Evolutionary conservation across 1,139 yeast species (phyloP), one percentile per base, ranked within the genome.

Genomic region (Nakaseomyces glabratus): DNA sequence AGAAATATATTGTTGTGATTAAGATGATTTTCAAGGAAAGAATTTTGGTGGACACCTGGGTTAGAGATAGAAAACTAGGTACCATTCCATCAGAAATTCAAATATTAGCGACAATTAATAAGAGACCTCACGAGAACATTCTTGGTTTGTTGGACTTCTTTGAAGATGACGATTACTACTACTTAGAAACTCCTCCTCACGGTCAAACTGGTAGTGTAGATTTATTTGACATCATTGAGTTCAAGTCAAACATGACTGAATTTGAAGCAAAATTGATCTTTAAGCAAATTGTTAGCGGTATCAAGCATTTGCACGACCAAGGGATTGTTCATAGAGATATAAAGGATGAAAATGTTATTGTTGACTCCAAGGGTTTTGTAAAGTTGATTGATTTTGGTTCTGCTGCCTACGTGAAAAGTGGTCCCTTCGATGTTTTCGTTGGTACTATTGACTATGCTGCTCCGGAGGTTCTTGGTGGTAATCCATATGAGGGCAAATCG

Each of bases 371-470:
- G 40, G 84, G 84, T 2, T 65, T 76, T 25, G 78, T 85, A 37
- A 88, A 88, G 57, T 65, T 90, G 40, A 90, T 90, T 55, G 98
- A 90, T 61, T 90, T 86, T 60, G 98, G 98, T 0, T 80, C 94
- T 37, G 95, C 97, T 1, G 95, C 96, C 0, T 85, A 85, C 57
- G 73, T 78, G 14, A 75, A 71, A 44, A 86, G 80, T 60, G 97
- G 97, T 0, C 97, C 97, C 5, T 90, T 88, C 60, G 95, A 88
- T 50, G 95, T 90, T 7, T 90, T 90, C 61, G 97, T 88, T 2
- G 98, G 98, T 2, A 90, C 98, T 0, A 76, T 90, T 31, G 97
- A 90, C 57, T 90, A 88, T 57, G 97, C 97, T 0, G 93, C 97
- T 0, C 98, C 98, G 0, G 98, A 90, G 58, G 95, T 90, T 0